A percentile compares a stretch with the other conserved stretches of the same genome.
Conservation (phyloP, 2,329 filamentous ascomycete species). For the Cyphellophora attinorum region DNA sequence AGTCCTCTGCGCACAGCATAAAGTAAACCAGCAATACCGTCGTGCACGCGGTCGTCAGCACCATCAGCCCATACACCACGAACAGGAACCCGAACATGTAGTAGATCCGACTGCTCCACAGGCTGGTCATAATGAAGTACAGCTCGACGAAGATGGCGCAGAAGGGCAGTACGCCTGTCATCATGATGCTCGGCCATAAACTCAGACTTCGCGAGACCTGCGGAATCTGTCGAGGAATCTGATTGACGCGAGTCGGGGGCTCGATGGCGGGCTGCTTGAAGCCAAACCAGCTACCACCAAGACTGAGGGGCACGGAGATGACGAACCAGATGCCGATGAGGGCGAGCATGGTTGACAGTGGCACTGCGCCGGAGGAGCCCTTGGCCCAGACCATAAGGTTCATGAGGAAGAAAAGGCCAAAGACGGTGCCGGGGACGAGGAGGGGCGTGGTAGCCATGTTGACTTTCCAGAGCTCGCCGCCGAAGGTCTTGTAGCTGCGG, state of each 20-base stretch:
- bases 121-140: conserved; percentile 98
- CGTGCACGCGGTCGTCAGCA: conserved; percentile 84
- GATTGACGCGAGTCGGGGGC: conserved; percentile 85
- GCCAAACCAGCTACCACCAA: conserved; percentile 85
- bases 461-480: conserved; percentile 86
- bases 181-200: conserved; percentile 78
- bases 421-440: conserved; percentile 78
- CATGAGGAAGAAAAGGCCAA: conserved; percentile 80
- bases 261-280: conserved; percentile 68
- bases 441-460: conserved; percentile 84
- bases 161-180: conserved; percentile 88
- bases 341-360: conserved; percentile 93
- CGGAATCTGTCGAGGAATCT: conserved; percentile 94
- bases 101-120: conserved; percentile 98
- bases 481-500: conserved; percentile 87
- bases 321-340: conserved; percentile 93
- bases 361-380: conserved; percentile 83
- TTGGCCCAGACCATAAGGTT: conserved; percentile 96
- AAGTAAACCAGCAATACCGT: conserved; percentile 96
- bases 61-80: conserved; percentile 94
- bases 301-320: conserved; percentile 84
- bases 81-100: conserved; percentile 99
- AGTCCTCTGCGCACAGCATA: conserved; percentile 89
- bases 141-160: conserved; percentile 96
- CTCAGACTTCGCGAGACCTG: conserved; percentile 73